phyloP scores from a whole-genome alignment of 768 basidiomycete genomes.

The Suillus paluster region DNA sequence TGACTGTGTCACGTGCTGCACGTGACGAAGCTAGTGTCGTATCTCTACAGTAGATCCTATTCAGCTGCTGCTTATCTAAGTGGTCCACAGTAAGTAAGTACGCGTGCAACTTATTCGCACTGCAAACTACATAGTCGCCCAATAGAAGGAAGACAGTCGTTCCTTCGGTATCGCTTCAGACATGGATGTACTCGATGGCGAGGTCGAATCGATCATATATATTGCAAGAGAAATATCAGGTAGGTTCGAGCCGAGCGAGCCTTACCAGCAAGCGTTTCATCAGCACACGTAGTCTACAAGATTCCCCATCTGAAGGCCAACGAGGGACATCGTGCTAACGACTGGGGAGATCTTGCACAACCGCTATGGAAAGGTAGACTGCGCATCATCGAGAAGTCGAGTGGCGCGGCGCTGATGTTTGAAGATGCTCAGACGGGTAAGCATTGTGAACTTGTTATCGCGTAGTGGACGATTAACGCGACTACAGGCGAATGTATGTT shows the following conservation, averaged over 20 bases:
- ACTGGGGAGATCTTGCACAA: conserved; percentile 85
- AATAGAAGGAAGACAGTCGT: not conserved
- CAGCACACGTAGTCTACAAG: conserved; percentile 71
- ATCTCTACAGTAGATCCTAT: too few relatives aligned
- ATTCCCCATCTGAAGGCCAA: conserved; percentile 86
- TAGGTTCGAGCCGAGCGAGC: conserved; percentile 36
- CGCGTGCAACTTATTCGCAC: not conserved
- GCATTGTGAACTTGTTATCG: conserved; percentile 22
- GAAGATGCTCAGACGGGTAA: conserved; percentile 83
- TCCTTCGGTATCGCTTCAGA: conserved; percentile 3
- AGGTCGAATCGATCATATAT: conserved; percentile 89
- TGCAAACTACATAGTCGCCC: not conserved
- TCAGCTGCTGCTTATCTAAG: conserved; percentile 32
- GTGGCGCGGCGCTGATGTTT: conserved; percentile 70
- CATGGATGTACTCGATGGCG: conserved; percentile 69
- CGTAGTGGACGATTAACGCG: conserved; percentile 6
- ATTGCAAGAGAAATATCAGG: conserved; percentile 92
- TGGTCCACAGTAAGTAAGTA: not conserved
- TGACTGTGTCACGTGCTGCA: too few relatives aligned
- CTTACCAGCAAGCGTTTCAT: conserved; percentile 16
- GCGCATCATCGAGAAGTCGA: conserved; percentile 79
- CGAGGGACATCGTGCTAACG: conserved; percentile 89
- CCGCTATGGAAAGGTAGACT: conserved; percentile 94
- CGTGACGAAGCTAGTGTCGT: too few relatives aligned
- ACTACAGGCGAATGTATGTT: conserved; percentile 68